Evolutionary conservation across 768 basidiomycete genomes (phyloP), one percentile per base, ranked within the genome.

Genomic region (Boletus tomentosulus): DNA sequence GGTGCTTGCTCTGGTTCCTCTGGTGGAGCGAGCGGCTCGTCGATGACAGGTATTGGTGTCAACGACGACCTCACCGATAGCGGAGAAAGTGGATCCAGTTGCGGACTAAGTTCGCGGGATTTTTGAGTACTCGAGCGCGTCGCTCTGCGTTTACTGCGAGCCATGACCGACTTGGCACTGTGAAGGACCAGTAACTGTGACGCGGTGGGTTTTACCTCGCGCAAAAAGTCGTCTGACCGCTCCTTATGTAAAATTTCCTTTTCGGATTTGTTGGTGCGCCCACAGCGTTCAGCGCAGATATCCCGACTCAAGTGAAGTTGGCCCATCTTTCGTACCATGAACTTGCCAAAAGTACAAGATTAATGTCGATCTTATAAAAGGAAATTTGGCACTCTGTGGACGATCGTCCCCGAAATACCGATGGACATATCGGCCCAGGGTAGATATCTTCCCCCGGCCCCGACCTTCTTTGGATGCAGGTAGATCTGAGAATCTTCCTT

Each of bases 81-180:
- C 37, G 69, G 64, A 1, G 72, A 62, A 38, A 67, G 66, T 8
- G 73, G 58, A 28, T 71, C 68, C 56, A 50, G 63, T 28, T 64
- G 63, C 4, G 70, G 70, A 22, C 65, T 68, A 39, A 57, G 60
- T 55, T 74, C 73, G 37, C 67, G 70, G 2, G 69, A 65, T 49
- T 76, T 74, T 51, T 64, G 70, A 15, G 65, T 35, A 53, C 68
- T 74, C 33, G 65, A 69, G 51, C 77, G 74, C 35, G 73, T 69
- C 45, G 68, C 59, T 57, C 78, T 73, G 52, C 80, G 78, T 62
- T 73, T 75, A 57, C 68, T 65, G 39, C 73, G 76, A 62, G 76
- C 71, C 78, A 80, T 80, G 48, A 50, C 42, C 39, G 42, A 25
- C 39, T 48, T 34, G 57, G n/a, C 22, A 55, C 62, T 48, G 49